A percentile compares a stretch with the other conserved stretches of the same genome.
Evolutionary conservation across 345 rosid genomes (phyloP).

Genomic region (Lumnitzera littorea): DNA sequence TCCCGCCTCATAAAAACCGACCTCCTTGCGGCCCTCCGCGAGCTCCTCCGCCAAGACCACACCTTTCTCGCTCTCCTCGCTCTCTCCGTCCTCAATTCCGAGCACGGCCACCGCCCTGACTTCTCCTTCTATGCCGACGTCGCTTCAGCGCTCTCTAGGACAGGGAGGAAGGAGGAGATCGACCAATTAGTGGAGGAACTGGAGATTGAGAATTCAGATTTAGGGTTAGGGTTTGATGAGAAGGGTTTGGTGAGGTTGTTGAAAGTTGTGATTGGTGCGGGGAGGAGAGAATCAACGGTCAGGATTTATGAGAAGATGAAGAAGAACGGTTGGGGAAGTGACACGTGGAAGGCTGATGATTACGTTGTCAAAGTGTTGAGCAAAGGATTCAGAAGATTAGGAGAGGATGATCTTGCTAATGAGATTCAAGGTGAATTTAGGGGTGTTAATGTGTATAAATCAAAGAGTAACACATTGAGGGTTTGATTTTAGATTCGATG

Average conservation of each 20-base stretch:
- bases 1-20: constrained; percentile 72
- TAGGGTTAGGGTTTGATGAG: constrained; percentile 18
- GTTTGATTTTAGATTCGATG: too few relatives aligned
- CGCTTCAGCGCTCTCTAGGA: constrained; percentile 45
- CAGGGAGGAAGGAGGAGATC: constrained; percentile 33
- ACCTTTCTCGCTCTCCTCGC: constrained; percentile 68
- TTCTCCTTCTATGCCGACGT: constrained; percentile 57
- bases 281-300: constrained; percentile 63
- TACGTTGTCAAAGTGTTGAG: constrained; percentile 48
- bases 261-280: constrained; percentile 50
- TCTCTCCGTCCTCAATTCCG: constrained; percentile 52
- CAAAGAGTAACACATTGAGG: too few relatives aligned
- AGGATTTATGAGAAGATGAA: constrained; percentile 59
- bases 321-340: constrained; percentile 52
- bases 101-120: constrained; percentile 40
- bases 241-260: constrained; percentile 43
- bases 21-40: constrained; percentile 42
- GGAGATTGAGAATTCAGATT: constrained; percentile 32
- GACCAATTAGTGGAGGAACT: constrained; percentile 50
- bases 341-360: constrained; percentile 48
- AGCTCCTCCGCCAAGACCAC: constrained; percentile 79
- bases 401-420: constrained; percentile 46
- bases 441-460: not conserved
- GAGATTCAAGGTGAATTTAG: constrained; percentile 44
- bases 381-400: constrained; percentile 52